Evolutionary conservation across 2,329 filamentous ascomycete species (phyloP).

Genomic region (Cladosporium sp.): DNA sequence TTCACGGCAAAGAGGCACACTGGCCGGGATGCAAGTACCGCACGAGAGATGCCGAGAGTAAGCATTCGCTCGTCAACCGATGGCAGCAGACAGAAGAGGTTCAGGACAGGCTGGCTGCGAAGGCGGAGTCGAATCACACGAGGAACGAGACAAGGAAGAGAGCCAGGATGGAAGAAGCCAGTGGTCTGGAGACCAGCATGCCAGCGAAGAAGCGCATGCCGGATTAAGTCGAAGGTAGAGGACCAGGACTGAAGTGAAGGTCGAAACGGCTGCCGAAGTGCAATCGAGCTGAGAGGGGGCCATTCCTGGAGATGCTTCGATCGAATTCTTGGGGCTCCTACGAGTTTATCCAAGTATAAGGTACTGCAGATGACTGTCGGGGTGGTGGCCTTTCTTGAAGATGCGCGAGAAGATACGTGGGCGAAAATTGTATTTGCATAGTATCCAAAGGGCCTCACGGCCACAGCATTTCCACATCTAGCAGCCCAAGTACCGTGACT

Average conservation of each 20-base stretch:
- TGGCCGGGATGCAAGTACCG: neutral
- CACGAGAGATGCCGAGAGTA: neutral
- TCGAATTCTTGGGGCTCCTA: no score
- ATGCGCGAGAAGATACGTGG: no score
- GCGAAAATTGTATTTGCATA: no score
- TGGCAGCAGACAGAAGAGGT: neutral
- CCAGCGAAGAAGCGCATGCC: neutral
- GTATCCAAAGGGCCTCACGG: no score
- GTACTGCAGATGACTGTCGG: no score
- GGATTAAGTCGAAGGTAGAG: no score
- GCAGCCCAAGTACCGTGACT: conserved; percentile 86
- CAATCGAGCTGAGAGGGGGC: no score
- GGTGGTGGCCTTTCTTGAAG: no score
- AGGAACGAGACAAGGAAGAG: neutral
- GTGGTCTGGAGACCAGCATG: neutral
- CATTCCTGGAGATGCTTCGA: no score
- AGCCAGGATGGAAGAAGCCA: neutral
- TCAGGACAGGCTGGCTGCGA: neutral
- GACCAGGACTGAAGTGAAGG: no score
- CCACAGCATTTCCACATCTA: conserved; percentile 37
- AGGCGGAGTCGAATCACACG: neutral
- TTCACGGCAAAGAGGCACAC: neutral
- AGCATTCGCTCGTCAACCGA: neutral
- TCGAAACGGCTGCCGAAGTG: no score
- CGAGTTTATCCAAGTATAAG: no score